Base-by-base conservation (phyloP, 208 protist species). In the Leishmania tarentolae region DNA sequence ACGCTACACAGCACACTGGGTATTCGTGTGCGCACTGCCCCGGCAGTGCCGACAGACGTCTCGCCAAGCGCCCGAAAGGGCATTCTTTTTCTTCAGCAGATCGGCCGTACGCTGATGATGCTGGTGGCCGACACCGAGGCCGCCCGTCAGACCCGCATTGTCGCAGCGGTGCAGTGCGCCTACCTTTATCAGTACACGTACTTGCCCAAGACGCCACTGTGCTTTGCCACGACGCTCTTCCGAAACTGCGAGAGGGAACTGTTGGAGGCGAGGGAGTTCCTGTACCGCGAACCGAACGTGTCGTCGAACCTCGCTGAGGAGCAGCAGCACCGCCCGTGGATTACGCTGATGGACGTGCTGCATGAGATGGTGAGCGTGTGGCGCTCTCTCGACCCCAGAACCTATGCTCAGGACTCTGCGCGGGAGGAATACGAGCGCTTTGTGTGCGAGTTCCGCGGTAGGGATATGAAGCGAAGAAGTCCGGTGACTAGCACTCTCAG, bases 171-270 rank as follows among this genome's bases (percentile, higher is more conserved):
- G 42, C 79, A 92, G 59, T 91, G 88, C 76, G 93, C 85, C 19
- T 94, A 97, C 83, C 74, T 93, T 40, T 97, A 95, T 83, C 88
- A 91, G 81, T 95, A 90, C 79, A 81, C 78, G 46, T 97, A 97
- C 86, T 76, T 97, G 50, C 86, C 80, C 53, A 82, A 86, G 78
- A 95, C 83, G 40, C 93, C 93, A 17, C 86, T 89, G 74, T 78
- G 85, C 79, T 90, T 96, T 59, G 88, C 93, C 40, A 79, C 88
- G 19, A 72, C 65, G 47, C 65, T 92, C 28, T 81, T 94, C 28
- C 71, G 79, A 28, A 83, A 71, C 47, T 85, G 86, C 80, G 77
- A 75, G 44, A 52, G 59, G 59, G 70, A 86, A 65, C 56, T 96
- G 21, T 63, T 59, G 11, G 83, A 78, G 66, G 87, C 89, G 73